Percentiles rank a stretch among this genome's conserved stretches.
phyloP scores from a whole-genome alignment of 2,329 filamentous ascomycete genomes.

The Torrubiella hemipterigena region DNA sequence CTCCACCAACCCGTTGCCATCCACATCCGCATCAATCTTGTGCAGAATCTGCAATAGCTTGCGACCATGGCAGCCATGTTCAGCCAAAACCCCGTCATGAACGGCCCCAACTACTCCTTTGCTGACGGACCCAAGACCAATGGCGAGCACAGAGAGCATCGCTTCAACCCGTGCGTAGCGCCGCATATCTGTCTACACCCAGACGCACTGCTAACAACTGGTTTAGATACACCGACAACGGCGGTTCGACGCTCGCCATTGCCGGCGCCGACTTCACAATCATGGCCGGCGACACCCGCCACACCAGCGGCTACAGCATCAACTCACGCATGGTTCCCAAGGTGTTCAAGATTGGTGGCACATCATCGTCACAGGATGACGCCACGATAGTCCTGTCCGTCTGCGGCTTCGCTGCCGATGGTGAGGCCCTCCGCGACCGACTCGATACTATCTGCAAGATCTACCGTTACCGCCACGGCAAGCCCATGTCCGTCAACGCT shows the following conservation, averaged over 20 bases:
- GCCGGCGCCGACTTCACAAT: constrained; percentile 90
- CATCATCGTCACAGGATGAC: constrained; percentile 72
- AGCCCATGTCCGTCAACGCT: constrained; percentile 86
- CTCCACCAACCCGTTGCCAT: constrained; percentile 4
- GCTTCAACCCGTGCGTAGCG: constrained; percentile 93
- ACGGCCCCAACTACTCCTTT: constrained; percentile 59
- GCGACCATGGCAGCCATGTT: constrained; percentile 51
- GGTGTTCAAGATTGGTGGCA: constrained; percentile 93
- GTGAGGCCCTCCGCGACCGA: constrained; percentile 84
- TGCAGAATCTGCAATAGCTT: constrained; percentile 1
- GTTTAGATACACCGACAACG: constrained; percentile 87
- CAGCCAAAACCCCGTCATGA: constrained; percentile 57
- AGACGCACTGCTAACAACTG: too few relatives aligned
- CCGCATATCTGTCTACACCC: too few relatives aligned
- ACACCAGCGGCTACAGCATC: constrained; percentile 96
- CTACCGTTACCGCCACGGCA: constrained; percentile 97
- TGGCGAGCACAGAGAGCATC: constrained; percentile 57
- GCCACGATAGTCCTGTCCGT: constrained; percentile 85
- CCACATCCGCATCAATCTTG: not conserved
- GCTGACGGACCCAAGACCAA: constrained; percentile 44
- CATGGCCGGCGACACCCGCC: constrained; percentile 92
- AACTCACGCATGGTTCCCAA: constrained; percentile 93
- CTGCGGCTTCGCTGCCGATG: constrained; percentile 91
- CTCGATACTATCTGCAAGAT: constrained; percentile 94
- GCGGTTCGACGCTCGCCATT: constrained; percentile 91